phyloP scores from a whole-genome alignment of 495 filamentous ascomycete species.

The Lineolata rhizophorae region DNA sequence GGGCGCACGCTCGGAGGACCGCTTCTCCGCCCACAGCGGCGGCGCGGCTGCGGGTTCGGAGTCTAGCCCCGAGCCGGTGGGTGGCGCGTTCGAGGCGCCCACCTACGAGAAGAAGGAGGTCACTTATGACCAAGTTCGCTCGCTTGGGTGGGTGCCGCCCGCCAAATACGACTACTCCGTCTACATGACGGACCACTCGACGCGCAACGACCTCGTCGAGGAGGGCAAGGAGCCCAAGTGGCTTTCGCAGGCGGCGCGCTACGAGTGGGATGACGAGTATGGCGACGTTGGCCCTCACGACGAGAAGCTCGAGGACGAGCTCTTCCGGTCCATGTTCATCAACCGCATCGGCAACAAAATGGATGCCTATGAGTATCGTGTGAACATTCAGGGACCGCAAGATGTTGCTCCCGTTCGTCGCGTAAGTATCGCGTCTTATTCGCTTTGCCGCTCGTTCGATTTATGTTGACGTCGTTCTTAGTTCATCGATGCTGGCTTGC shows the following conservation, averaged over 20 bases:
- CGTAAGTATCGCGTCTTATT: not conserved
- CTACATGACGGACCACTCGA: not conserved
- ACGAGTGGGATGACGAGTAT: slow-evolving; percentile 69
- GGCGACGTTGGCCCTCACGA: slow-evolving; percentile 21
- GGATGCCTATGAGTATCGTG: not conserved
- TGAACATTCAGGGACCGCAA: not conserved
- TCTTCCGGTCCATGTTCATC: slow-evolving; percentile 1
- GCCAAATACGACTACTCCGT: slow-evolving; percentile 4
- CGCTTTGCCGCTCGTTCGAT: not conserved
- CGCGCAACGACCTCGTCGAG: not conserved
- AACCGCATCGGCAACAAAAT: not conserved
- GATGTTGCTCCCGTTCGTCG: not conserved
- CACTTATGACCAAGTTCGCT: too few species aligned
- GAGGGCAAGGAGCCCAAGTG: slow-evolving; percentile 6
- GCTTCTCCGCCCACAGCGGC: too few species aligned
- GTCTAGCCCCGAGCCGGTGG: too few species aligned
- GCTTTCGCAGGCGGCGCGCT: slow-evolving; percentile 36
- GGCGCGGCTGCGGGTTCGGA: too few species aligned
- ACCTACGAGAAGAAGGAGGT: too few species aligned
- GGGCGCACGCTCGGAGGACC: too few species aligned
- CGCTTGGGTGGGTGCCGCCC: not conserved
- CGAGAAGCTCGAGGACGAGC: slow-evolving; percentile 3
- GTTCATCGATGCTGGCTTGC: slow-evolving; percentile 62
- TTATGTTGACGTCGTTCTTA: slow-evolving; percentile 8
- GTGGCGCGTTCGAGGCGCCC: too few species aligned